Conservation (phyloP, 2,329 filamentous ascomycete species). For the Rhynchosporium graminicola region DNA sequence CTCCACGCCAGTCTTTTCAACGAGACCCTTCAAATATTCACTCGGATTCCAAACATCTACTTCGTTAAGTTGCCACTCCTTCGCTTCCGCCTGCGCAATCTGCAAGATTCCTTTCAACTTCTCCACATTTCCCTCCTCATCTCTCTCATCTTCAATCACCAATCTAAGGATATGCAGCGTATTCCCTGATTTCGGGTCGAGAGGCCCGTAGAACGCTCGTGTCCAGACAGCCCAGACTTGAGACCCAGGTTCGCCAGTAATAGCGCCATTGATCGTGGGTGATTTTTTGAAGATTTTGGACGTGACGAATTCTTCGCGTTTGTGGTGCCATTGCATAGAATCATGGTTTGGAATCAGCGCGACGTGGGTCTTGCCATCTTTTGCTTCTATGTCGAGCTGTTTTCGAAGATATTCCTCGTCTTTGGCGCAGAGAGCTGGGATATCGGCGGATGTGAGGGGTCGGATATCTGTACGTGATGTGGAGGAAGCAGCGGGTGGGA, state of each 20-base stretch:
- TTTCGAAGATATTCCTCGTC: conserved; percentile 65
- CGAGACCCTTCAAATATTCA: conserved; percentile 50
- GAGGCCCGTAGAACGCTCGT: conserved; percentile 61
- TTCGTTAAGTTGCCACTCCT: conserved; percentile 66
- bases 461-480: conserved; percentile 30
- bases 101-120: conserved; percentile 64
- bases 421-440: conserved; percentile 60
- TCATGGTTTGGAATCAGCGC: conserved; percentile 69
- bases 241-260: conserved; percentile 51
- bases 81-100: conserved; percentile 69
- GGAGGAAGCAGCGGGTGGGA: conserved; percentile 44
- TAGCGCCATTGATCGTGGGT: conserved; percentile 69
- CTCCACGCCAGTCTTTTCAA: conserved; percentile 51
- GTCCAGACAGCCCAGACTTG: conserved; percentile 77
- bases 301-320: conserved; percentile 77
- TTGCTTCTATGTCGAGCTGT: conserved; percentile 46
- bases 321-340: conserved; percentile 74
- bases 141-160: conserved; percentile 58
- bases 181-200: conserved; percentile 53
- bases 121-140: conserved; percentile 48
- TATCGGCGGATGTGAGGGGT: conserved; percentile 57
- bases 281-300: conserved; percentile 56
- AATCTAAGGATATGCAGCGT: conserved; percentile 69
- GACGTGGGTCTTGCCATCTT: conserved; percentile 52
- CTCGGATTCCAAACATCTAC: conserved; percentile 86